Evolutionary conservation across 2,329 filamentous ascomycete genomes (phyloP).

Genomic region (Cercospora sesami): DNA sequence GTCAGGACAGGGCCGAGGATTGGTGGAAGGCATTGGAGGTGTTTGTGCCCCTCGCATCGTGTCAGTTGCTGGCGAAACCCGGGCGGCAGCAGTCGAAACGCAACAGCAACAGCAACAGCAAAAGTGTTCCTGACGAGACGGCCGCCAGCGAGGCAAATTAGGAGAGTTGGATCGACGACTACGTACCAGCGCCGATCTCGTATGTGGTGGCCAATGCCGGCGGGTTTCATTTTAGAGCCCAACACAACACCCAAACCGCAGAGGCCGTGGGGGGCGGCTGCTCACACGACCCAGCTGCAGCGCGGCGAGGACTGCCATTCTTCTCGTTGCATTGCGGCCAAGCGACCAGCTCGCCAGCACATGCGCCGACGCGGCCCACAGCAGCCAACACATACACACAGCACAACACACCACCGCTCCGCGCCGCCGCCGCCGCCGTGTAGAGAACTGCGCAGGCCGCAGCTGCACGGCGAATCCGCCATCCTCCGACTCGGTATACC

Average conservation of each 20-base stretch:
- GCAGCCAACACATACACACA: background rate
- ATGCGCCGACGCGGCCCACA: conserved; percentile 1
- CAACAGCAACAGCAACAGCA: background rate
- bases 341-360: background rate
- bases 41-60: background rate
- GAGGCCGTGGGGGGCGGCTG: background rate
- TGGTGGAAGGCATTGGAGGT: conserved; percentile 12
- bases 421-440: background rate
- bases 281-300: background rate
- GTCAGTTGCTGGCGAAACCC: background rate
- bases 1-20: background rate
- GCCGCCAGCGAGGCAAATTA: background rate
- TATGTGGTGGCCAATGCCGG: background rate
- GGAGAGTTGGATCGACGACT: background rate
- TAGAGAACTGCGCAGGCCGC: conserved; percentile 6
- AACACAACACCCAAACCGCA: background rate
- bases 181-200: conserved; percentile 5
- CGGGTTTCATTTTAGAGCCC: background rate
- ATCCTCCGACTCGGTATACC: background rate
- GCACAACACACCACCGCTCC: background rate
- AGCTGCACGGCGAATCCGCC: conserved; percentile 7
- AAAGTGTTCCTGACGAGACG: background rate
- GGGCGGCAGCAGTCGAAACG: background rate
- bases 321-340: background rate
- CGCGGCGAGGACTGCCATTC: background rate